Evolutionary conservation across 148 eudicot genomes (phyloP).

Genomic region (Rhododendron vialii): DNA sequence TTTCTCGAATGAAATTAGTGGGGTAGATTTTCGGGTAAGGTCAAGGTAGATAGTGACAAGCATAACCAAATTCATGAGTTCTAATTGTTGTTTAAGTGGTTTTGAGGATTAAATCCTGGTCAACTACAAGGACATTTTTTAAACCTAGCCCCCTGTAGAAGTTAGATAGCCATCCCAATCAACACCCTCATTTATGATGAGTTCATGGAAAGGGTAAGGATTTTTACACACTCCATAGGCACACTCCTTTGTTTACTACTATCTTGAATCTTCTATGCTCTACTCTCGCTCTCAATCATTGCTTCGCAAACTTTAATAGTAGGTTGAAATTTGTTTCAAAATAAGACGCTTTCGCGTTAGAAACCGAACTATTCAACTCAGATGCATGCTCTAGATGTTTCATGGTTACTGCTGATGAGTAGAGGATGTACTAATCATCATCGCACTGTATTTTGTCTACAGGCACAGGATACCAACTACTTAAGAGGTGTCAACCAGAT

Average conservation of each 20-base stretch:
- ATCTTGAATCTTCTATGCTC: too few relatives aligned
- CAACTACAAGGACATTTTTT: not conserved
- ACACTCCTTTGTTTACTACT: too few relatives aligned
- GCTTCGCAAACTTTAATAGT: not conserved
- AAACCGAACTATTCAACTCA: not conserved
- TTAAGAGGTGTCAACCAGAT: constrained; percentile 55
- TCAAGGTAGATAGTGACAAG: not conserved
- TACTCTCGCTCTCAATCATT: too few relatives aligned
- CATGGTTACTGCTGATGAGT: constrained; percentile 6
- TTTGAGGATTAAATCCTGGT: not conserved
- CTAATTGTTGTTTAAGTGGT: not conserved
- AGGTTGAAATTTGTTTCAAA: not conserved
- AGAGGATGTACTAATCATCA: constrained; percentile 16
- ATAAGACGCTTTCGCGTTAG: not conserved
- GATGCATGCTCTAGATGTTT: not conserved
- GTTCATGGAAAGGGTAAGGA: too few relatives aligned
- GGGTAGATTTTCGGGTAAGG: not conserved
- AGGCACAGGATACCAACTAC: constrained; percentile 55
- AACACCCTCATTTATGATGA: not conserved
- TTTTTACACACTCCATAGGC: too few relatives aligned
- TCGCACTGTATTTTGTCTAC: constrained; percentile 20
- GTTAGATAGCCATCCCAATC: not conserved
- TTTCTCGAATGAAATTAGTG: not conserved
- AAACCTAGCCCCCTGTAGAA: not conserved
- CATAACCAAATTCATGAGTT: not conserved